Conservation (phyloP, 2,329 filamentous ascomycete species). For the Chaetothyriales sp. region DNA sequence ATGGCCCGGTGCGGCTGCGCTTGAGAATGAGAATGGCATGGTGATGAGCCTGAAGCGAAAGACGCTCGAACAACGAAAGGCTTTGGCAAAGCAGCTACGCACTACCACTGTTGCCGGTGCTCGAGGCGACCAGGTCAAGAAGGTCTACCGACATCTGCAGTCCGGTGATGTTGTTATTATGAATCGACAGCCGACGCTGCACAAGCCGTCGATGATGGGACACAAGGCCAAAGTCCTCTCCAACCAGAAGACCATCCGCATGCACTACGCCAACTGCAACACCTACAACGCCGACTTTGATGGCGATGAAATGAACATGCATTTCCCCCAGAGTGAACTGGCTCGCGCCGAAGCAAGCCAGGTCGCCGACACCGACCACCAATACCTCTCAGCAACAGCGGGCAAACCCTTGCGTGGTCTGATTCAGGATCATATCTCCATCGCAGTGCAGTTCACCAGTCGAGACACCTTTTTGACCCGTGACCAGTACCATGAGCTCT, state of each 20-base stretch:
- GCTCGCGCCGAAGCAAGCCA: constrained; percentile 83
- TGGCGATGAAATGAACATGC: constrained; percentile 99
- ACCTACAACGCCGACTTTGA: constrained; percentile 99
- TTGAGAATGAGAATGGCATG: constrained; percentile 90
- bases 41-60: constrained; percentile 78
- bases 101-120: constrained; percentile 63
- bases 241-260: constrained; percentile 92
- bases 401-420: constrained; percentile 88
- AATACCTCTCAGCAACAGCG: constrained; percentile 85
- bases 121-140: constrained; percentile 73
- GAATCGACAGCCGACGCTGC: constrained; percentile 95
- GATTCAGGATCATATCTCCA: constrained; percentile 96
- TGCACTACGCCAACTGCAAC: constrained; percentile 99
- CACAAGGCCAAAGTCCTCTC: constrained; percentile 83
- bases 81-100: constrained; percentile 82
- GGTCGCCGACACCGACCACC: constrained; percentile 90
- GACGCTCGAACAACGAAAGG: constrained; percentile 70
- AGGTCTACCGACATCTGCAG: constrained; percentile 87
- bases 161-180: constrained; percentile 96
- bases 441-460: constrained; percentile 79
- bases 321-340: constrained; percentile 94
- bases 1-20: constrained; percentile 86
- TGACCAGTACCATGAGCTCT: constrained; percentile 80
- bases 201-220: constrained; percentile 98
- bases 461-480: constrained; percentile 81